Conservation (phyloP, 805 yeast species). For the Cephaloascus albidus region DNA sequence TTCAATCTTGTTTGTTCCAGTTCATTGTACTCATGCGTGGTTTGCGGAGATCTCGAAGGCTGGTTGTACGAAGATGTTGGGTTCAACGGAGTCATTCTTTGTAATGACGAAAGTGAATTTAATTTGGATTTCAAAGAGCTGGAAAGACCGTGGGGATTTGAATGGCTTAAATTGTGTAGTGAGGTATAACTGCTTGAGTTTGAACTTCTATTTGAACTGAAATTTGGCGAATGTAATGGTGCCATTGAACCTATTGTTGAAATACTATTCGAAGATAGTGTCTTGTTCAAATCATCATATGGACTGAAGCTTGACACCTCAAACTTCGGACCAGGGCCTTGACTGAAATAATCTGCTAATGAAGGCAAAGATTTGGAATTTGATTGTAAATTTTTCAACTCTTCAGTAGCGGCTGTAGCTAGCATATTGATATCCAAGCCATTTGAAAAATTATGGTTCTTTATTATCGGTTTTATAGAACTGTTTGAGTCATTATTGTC, state of each 20-base stretch:
- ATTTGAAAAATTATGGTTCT: neutral
- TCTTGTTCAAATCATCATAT: neutral
- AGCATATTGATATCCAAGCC: constrained; percentile 36
- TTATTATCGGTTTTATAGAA: no score
- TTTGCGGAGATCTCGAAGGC: constrained; percentile 9
- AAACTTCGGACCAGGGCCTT: neutral
- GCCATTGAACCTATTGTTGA: neutral
- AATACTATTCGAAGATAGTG: neutral
- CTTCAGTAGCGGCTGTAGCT: constrained; percentile 49
- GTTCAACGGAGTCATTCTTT: constrained; percentile 33
- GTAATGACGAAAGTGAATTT: constrained; percentile 31
- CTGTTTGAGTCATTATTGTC: no score
- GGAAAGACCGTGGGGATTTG: neutral
- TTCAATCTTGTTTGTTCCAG: constrained; percentile 27
- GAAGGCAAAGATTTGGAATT: constrained; percentile 46
- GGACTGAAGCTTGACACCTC: neutral
- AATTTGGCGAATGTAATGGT: neutral
- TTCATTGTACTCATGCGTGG: neutral
- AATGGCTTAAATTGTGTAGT: neutral
- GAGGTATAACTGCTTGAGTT: neutral
- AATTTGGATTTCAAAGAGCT: constrained; percentile 5
- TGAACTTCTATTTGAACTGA: neutral
- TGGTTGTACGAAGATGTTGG: constrained; percentile 8
- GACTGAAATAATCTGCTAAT: constrained; percentile 35
- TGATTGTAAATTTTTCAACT: constrained; percentile 31